Evolutionary conservation across 192 early-diverging fungal species (phyloP).

Genomic region (Rhizophagus clarus): DNA sequence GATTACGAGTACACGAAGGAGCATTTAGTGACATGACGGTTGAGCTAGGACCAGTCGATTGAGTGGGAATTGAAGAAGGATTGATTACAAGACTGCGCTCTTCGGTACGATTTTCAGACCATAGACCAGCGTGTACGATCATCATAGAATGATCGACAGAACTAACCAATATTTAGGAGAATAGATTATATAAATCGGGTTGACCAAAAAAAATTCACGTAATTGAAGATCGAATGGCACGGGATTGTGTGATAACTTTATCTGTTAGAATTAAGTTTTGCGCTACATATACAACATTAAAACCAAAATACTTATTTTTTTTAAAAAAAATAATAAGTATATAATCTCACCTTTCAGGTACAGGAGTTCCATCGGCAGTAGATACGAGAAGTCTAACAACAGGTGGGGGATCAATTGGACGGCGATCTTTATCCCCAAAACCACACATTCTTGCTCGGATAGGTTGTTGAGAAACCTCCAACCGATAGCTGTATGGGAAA

Average conservation of each 20-base stretch:
- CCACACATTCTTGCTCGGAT: slow-evolving; percentile 66
- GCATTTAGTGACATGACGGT: slow-evolving; percentile 21
- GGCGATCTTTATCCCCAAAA: slow-evolving; percentile 69
- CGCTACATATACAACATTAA: too few species aligned
- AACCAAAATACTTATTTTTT: too few species aligned
- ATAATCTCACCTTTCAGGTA: slow-evolving; percentile 30
- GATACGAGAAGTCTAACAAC: slow-evolving; percentile 57
- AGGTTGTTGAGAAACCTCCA: slow-evolving; percentile 65
- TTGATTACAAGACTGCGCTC: slow-evolving; percentile 41
- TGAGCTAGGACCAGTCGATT: slow-evolving; percentile 21
- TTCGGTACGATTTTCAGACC: slow-evolving; percentile 31
- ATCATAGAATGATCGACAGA: slow-evolving; percentile 24
- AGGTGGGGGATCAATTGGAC: slow-evolving; percentile 62
- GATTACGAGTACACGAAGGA: slow-evolving; percentile 54
- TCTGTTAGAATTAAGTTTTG: not conserved
- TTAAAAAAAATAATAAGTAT: not conserved
- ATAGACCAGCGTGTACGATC: slow-evolving; percentile 41
- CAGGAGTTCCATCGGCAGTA: slow-evolving; percentile 27
- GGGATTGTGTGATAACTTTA: not conserved
- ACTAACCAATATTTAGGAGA: slow-evolving; percentile 1
- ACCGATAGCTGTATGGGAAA: slow-evolving; percentile 45
- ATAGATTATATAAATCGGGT: not conserved
- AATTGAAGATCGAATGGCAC: not conserved
- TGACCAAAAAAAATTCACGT: not conserved
- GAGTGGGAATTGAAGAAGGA: slow-evolving; percentile 37